Evolutionary conservation across 495 filamentous ascomycete genomes (phyloP).

Genomic region (Lindgomyces ingoldianus): DNA sequence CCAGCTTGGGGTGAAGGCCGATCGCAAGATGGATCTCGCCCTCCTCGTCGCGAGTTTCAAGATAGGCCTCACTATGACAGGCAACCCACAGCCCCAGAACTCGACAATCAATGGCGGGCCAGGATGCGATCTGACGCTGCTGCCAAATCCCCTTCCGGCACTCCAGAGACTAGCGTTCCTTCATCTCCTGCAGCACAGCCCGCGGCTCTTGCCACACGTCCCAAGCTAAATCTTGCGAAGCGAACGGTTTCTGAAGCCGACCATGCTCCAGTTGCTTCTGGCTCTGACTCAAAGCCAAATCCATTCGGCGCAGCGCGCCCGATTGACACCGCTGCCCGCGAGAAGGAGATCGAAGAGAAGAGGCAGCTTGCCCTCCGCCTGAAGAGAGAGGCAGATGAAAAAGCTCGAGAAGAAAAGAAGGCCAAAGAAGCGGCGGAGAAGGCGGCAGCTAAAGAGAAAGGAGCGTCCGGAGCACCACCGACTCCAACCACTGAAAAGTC

Average conservation of each 20-base stretch:
- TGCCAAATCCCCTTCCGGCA: constrained; percentile 49
- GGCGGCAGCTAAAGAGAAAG: constrained; percentile 44
- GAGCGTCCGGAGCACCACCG: constrained; percentile 3
- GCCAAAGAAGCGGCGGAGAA: constrained; percentile 56
- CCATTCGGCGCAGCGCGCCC: constrained; percentile 89
- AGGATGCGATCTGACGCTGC: constrained; percentile 76
- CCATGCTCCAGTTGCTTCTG: constrained; percentile 53
- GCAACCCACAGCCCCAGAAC: constrained; percentile 76
- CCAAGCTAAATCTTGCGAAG: constrained; percentile 81
- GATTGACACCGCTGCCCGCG: constrained; percentile 83
- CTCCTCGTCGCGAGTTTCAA: constrained; percentile 77
- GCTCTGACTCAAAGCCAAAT: constrained; percentile 75
- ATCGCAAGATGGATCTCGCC: constrained; percentile 76
- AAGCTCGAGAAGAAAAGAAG: constrained; percentile 71
- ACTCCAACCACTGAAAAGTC: constrained; percentile 31
- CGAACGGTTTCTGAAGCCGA: constrained; percentile 77
- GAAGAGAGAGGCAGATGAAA: constrained; percentile 88
- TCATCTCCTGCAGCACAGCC: constrained; percentile 61
- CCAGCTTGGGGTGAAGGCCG: constrained; percentile 87
- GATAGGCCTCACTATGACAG: constrained; percentile 64
- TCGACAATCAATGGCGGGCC: constrained; percentile 82
- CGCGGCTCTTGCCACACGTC: constrained; percentile 61
- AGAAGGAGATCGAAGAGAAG: constrained; percentile 88
- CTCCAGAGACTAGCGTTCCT: constrained; percentile 66
- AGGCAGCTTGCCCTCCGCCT: constrained; percentile 68